Evolutionary conservation across 2,329 filamentous ascomycete genomes (phyloP).

Genomic region (Colletotrichum limetticola): DNA sequence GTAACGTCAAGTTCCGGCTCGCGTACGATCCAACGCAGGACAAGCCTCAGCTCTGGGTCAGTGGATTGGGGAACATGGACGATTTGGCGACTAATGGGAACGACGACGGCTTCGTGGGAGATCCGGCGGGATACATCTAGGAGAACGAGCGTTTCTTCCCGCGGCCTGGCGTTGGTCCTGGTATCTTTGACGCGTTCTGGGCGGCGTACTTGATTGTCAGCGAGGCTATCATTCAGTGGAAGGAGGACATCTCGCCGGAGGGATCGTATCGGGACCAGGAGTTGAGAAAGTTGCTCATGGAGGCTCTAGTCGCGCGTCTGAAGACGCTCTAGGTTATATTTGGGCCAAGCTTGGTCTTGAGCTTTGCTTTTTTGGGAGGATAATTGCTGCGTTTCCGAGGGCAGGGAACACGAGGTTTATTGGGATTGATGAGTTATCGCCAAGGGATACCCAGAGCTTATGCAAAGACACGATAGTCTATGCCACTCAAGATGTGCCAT

Average conservation of each 20-base stretch:
- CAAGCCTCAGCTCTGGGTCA: constrained; percentile 12
- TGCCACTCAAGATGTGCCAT: not conserved
- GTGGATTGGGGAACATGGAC: constrained; percentile 7
- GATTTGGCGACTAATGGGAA: not conserved
- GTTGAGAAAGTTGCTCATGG: not conserved
- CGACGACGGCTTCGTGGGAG: not conserved
- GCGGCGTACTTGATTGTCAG: not conserved
- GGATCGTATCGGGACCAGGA: not conserved
- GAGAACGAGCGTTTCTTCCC: constrained; percentile 21
- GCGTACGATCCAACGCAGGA: not conserved
- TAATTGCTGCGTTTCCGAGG: no score
- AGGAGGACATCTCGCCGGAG: not conserved
- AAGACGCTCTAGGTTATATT: not conserved
- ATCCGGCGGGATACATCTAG: not conserved
- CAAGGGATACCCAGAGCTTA: not conserved
- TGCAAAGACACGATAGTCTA: not conserved
- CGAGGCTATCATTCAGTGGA: constrained; percentile 1
- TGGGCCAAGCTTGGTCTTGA: not conserved
- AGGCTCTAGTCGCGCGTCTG: not conserved
- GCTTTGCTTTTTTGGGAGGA: no score
- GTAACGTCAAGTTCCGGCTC: not conserved
- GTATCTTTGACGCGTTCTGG: constrained; percentile 15
- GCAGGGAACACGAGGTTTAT: not conserved
- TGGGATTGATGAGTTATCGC: not conserved
- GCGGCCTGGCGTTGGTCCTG: constrained; percentile 13